Evolutionary conservation across 805 yeast species (phyloP), one percentile per base, ranked within the genome.

Genomic region (Metschnikowia noctiluminum): DNA sequence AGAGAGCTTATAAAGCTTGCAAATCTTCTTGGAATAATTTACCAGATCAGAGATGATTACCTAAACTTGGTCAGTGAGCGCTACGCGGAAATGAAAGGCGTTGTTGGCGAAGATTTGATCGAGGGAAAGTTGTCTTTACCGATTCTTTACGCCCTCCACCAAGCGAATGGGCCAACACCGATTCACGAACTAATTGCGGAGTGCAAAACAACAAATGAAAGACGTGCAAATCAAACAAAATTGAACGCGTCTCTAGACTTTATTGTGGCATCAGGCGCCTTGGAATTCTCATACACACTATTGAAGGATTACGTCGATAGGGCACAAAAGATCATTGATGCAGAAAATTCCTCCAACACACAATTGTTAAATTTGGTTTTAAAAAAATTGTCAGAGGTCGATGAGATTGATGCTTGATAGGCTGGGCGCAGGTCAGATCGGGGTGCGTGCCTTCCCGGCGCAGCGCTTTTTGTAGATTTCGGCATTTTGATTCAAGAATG

Each of bases 101-200:
- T 78, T 53, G 81, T 89, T 45, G 73, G 74, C 6, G 97, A 91
- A 58, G 98, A 91, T 61, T 76, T 91, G 30, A 81, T 89, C 0
- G 97, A 91, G 63, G 97, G 97, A 0, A 91, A 90, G 65, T 80
- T 86, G 51, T 88, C 96, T 0, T 86, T 88, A 53, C 97, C 97
- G 0, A 81, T 91, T 2, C 77, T 91, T 14, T 94, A 89, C 63
- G 59, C 52, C 3, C 50, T 56, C n/a, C 47, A 36, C 14, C 38
- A 43, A 15, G 12, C 35, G 15, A 16, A 36, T 7, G 31, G 32
- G 13, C 28, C 43, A 13, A 32, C 51, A 9, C 69, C 69, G 1
- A 61, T 69, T 3, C 60, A 61, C 43, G 48, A 45, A 27, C 43
- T 69, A 8, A 51, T 67, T 36, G 57, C 57, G n/a, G 56, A 51